Percentiles rank a stretch among this genome's conserved stretches.
Conservation (phyloP, 768 basidiomycete species). For the Termitomyces sp. region DNA sequence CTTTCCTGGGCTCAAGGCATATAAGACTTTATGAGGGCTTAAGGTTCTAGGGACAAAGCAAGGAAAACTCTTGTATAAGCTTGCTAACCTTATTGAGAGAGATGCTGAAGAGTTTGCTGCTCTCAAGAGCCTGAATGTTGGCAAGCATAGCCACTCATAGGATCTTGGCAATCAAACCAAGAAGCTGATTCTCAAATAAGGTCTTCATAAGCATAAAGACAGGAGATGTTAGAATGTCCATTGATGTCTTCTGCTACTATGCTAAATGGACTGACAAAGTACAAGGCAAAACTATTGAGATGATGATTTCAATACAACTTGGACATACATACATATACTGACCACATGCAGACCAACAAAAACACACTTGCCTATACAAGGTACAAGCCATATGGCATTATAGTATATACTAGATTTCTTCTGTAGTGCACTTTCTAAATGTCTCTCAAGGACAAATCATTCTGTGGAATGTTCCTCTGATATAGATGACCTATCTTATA, state of each 20-base stretch:
- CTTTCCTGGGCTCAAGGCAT: constrained; percentile 17
- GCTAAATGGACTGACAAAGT: constrained; percentile 87
- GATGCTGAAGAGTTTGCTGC: constrained; percentile 23
- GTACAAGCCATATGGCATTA: constrained; percentile 55
- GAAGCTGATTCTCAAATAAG: constrained; percentile 35
- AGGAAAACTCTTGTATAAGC: constrained; percentile 22
- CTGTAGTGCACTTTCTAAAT: not conserved
- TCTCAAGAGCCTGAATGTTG: constrained; percentile 19
- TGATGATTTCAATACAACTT: not conserved
- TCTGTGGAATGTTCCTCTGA: constrained; percentile 45
- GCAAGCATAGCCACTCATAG: constrained; percentile 8
- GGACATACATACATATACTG: not conserved
- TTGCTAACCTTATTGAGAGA: constrained; percentile 24
- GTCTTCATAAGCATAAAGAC: constrained; percentile 39
- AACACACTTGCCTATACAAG: constrained; percentile 21
- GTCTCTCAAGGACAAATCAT: constrained; percentile 43
- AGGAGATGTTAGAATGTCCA: constrained; percentile 40
- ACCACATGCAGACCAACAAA: constrained; percentile 17
- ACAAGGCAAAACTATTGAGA: constrained; percentile 63
- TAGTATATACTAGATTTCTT: not conserved
- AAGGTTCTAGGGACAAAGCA: constrained; percentile 37
- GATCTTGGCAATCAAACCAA: not conserved
- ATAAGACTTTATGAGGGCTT: constrained; percentile 61
- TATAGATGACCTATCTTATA: not conserved
- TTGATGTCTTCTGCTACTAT: constrained; percentile 61